Percentiles rank a stretch among this genome's conserved stretches.
phyloP scores from a whole-genome alignment of 2,329 filamentous ascomycete genomes.

The Westerdykella ornata region DNA sequence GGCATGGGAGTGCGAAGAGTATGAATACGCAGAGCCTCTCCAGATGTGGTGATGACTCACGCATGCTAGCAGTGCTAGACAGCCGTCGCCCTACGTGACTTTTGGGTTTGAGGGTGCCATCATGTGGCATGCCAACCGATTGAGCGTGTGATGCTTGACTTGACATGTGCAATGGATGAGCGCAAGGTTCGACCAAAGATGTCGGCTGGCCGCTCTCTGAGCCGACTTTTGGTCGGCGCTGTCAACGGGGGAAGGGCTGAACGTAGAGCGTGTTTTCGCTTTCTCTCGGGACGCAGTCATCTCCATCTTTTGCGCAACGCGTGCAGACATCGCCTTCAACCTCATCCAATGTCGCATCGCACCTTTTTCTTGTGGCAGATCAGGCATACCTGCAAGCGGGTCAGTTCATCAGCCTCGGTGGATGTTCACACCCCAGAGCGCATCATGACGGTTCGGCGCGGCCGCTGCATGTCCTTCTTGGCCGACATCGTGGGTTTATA shows the following conservation, averaged over 20 bases:
- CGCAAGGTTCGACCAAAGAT: slow-evolving; percentile 6
- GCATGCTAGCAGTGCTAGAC: slow-evolving; percentile 18
- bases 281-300: slow-evolving; percentile 29
- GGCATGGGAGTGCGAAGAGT: slow-evolving; percentile 11
- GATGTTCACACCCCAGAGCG: no score
- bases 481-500: slow-evolving; percentile 6
- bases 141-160: neutral
- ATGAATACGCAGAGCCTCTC: slow-evolving; percentile 13
- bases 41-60: slow-evolving; percentile 13
- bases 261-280: slow-evolving; percentile 27
- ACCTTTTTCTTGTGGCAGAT: slow-evolving; percentile 43
- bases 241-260: slow-evolving; percentile 26
- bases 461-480: slow-evolving; percentile 15
- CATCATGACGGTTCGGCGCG: slow-evolving; percentile 20
- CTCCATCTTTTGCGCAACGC: slow-evolving; percentile 31
- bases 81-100: slow-evolving; percentile 15
- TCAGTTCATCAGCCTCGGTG: no score
- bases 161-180: neutral
- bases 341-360: slow-evolving; percentile 21
- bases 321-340: slow-evolving; percentile 35
- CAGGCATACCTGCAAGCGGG: slow-evolving; percentile 29
- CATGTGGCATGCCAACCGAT: slow-evolving; percentile 1
- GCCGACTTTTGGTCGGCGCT: slow-evolving; percentile 10
- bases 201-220: slow-evolving; percentile 9
- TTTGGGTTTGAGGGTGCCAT: slow-evolving; percentile 15